These are phyloP conservation scores for Ceratocystis ficicola DNA, from an alignment of 2,329 filamentous ascomycete species.

Conservation along the genomic window DNA sequence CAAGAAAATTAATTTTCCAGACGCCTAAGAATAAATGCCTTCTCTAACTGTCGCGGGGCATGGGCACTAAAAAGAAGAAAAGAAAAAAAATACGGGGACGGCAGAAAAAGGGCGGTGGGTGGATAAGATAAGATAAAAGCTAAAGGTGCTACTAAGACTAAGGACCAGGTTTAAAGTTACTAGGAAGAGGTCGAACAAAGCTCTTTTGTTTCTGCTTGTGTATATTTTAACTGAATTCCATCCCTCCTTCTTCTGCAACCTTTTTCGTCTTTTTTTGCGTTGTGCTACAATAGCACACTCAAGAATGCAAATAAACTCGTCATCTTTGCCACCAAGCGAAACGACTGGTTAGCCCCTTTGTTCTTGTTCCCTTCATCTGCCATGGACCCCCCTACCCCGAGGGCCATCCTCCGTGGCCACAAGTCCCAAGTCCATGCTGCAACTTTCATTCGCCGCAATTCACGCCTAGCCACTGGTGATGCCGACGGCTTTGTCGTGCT, in stretches of 20 bases:
- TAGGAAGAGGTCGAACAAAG: background rate
- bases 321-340: too few relatives aligned
- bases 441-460: constrained; percentile 59
- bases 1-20: background rate
- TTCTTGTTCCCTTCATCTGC: background rate
- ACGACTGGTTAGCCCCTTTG: background rate
- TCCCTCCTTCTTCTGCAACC: too few relatives aligned
- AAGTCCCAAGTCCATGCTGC: constrained; percentile 65
- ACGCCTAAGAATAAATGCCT: background rate
- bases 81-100: background rate
- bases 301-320: too few relatives aligned
- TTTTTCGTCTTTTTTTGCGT: background rate
- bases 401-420: constrained; percentile 71
- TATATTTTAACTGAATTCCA: too few relatives aligned
- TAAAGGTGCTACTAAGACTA: too few relatives aligned
- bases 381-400: constrained; percentile 30
- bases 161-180: too few relatives aligned
- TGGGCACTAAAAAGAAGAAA: background rate
- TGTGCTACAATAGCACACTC: background rate
- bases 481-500: constrained; percentile 78
- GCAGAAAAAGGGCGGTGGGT: background rate
- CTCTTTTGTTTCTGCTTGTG: too few relatives aligned
- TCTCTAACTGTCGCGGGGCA: background rate
- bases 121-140: constrained; percentile 6
- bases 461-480: constrained; percentile 72